Conservation (phyloP, 768 basidiomycete genomes). For the Agrocybe pediades region DNA sequence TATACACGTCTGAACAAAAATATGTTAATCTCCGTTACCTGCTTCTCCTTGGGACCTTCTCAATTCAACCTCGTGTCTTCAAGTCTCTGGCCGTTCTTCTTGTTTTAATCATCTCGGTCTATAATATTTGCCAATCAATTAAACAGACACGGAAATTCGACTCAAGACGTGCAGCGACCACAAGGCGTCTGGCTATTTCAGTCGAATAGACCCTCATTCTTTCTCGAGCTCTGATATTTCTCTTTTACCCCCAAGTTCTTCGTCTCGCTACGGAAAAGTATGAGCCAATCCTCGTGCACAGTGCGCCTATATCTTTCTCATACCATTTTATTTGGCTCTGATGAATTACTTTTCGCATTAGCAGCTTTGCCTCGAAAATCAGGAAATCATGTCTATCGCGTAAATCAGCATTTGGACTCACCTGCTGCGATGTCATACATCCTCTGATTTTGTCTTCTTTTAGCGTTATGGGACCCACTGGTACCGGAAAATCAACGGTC, state of each 20-base stretch:
- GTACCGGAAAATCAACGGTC: slow-evolving; percentile 40
- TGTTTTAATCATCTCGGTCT: no score
- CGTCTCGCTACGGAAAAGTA: background rate
- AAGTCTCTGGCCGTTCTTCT: no score
- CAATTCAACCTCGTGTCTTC: no score
- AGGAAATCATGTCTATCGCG: slow-evolving; percentile 16
- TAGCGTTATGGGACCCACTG: slow-evolving; percentile 42
- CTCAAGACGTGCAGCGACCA: no score
- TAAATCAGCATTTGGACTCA: background rate
- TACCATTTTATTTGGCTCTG: background rate
- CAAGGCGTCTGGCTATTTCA: no score
- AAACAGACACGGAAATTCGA: no score
- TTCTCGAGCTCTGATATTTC: background rate
- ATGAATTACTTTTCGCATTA: background rate
- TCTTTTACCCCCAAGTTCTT: background rate
- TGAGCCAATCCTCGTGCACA: background rate
- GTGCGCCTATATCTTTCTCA: background rate
- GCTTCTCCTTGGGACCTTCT: no score
- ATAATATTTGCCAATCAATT: no score
- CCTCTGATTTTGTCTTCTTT: background rate
- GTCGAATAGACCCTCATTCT: background rate
- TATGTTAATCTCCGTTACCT: no score
- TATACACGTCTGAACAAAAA: no score
- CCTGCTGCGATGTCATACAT: no score
- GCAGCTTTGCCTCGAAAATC: slow-evolving; percentile 14